phyloP scores from a whole-genome alignment of 495 filamentous ascomycete species.

The Evernia prunastri region DNA sequence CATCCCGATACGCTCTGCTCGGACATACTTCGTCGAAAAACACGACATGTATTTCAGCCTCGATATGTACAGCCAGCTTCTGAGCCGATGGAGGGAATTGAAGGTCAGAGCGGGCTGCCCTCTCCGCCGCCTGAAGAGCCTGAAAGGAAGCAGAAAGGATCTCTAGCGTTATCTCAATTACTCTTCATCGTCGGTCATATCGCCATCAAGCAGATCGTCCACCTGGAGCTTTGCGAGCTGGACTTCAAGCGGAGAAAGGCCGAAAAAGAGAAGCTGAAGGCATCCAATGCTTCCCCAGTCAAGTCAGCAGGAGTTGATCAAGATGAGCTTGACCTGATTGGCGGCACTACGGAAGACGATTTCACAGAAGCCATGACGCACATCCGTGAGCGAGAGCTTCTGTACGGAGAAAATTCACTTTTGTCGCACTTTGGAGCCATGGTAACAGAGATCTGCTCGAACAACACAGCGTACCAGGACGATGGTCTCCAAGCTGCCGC shows the following conservation, averaged over 20 bases:
- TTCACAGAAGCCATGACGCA: conserved; percentile 94
- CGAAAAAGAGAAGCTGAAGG: conserved; percentile 82
- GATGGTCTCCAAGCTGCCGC: conserved; percentile 84
- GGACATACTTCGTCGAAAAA: conserved; percentile 82
- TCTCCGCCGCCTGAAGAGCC: conserved; percentile 32
- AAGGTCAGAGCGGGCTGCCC: conserved; percentile 34
- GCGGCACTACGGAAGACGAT: conserved; percentile 95
- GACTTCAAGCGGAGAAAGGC: conserved; percentile 97
- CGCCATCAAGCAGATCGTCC: conserved; percentile 98
- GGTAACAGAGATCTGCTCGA: conserved; percentile 86
- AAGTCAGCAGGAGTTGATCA: conserved; percentile 39
- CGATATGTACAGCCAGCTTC: conserved; percentile 31
- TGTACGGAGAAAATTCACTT: conserved; percentile 80
- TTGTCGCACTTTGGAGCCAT: conserved; percentile 85
- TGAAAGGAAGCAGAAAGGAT: conserved; percentile 49
- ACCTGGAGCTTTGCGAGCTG: conserved; percentile 91
- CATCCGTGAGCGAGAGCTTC: conserved; percentile 87
- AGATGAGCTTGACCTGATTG: conserved; percentile 92
- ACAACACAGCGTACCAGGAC: conserved; percentile 85
- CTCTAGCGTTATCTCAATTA: conserved; percentile 77
- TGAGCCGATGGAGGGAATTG: conserved; percentile 29
- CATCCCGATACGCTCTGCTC: conserved; percentile 93
- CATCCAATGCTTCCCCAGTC: conserved; percentile 40
- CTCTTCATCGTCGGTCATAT: conserved; percentile 95
- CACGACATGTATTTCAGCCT: conserved; percentile 66